Percentiles rank a stretch among this genome's conserved stretches.
Evolutionary conservation across 140 eudicot genomes (phyloP).

Genomic region (Ambrosia hybrid): DNA sequence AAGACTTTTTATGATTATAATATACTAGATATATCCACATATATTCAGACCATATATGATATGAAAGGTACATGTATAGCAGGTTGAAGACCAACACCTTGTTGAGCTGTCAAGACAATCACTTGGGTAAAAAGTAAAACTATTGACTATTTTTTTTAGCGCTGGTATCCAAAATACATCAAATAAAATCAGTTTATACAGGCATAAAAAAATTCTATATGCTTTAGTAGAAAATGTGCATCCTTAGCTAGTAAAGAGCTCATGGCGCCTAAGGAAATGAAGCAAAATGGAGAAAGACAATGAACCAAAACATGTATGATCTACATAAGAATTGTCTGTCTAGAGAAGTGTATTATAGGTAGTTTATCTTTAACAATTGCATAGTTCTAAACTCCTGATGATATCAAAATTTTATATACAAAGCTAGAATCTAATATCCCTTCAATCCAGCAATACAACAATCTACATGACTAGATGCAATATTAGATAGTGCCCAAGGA

Average conservation of each 20-base stretch:
- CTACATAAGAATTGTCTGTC: too few species aligned
- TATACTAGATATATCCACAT: conserved; percentile 13
- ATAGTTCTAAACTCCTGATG: neutral
- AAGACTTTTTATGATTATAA: conserved; percentile 9
- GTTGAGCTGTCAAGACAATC: neutral
- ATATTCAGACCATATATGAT: conserved; percentile 6
- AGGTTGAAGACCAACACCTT: conserved; percentile 6
- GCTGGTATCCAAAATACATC: conserved; percentile 5
- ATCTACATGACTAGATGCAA: too few species aligned
- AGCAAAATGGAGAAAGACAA: too few species aligned
- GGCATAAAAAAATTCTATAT: conserved; percentile 4
- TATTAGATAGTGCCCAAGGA: neutral
- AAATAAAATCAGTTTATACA: conserved; percentile 11
- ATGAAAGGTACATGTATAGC: conserved; percentile 8
- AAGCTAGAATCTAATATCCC: neutral
- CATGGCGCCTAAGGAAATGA: too few species aligned
- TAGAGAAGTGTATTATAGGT: too few species aligned
- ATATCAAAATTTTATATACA: neutral
- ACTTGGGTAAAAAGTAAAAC: conserved; percentile 6
- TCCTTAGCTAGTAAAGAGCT: too few species aligned
- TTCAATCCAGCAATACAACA: too few species aligned
- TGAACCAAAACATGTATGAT: too few species aligned
- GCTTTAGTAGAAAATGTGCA: neutral
- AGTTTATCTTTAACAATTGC: too few species aligned
- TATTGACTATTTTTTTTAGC: neutral